Evolutionary conservation across 75 land plant genomes (phyloP), one percentile per base, ranked within the genome.

Genomic region (Selaginella tamariscina): DNA sequence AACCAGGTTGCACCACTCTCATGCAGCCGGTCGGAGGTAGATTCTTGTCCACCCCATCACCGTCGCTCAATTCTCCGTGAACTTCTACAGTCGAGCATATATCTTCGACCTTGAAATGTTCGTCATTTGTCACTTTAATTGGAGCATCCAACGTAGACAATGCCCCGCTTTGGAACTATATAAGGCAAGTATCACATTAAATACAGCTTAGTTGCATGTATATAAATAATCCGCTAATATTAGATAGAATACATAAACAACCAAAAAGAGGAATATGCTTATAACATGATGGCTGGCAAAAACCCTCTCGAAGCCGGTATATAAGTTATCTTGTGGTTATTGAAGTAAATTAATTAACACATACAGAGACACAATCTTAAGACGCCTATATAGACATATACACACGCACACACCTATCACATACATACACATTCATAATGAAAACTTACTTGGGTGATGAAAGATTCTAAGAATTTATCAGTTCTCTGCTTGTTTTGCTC

Each of bases 401-500:
- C 23, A 18, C 11, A 22, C 11, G 9, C 9, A 18, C 23, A 18
- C 11, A 60, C 64, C 23, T 60, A 23, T 9, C 2, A 24, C 11
- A 20, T 49, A 11, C 11, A 49, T 49, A 11, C 20, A 20, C 11
- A 11, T 49, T 20, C 20, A 49, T 49, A 11, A 11, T 49, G 20
- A 49, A 11, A 49, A 20, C 54, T 23, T 68, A 80, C 86, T 82
- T 79, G 81, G 5, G 20, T 18, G 33, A 54, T 62, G 67, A 91
- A 75, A 24, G 64, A 74, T n/a, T 63, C 24, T 30, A 78, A 59
- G 67, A 93, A 86, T 30, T 66, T 56, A 11, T 84, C 81, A n/a
- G 78, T 86, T 54, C 90, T 79, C 69, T 70, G 79, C 68, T 64
- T 71, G 66, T 92, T 92, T 0, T 72, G 69, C 59, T 71, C 79